Evolutionary conservation across 202 grass and related monocot genomes (phyloP).

Genomic region (Digitaria exilis): DNA sequence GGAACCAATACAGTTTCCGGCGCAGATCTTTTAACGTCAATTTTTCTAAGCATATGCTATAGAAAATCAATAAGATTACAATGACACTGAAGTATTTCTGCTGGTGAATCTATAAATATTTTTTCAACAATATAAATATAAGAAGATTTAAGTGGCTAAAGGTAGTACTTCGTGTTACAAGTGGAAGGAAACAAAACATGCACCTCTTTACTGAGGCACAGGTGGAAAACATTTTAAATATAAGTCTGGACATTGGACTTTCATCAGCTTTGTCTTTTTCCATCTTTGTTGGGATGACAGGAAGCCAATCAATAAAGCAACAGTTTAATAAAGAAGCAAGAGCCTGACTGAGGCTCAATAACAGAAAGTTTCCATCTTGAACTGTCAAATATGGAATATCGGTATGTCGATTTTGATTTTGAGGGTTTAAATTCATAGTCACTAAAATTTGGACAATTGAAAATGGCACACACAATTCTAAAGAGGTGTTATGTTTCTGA

Average conservation of each 20-base stretch:
- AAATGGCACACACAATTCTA: conserved; percentile 5
- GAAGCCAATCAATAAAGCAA: not conserved
- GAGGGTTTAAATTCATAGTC: conserved; percentile 8
- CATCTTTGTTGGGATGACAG: not conserved
- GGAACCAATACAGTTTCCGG: not conserved
- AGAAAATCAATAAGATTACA: not conserved
- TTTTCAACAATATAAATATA: not conserved
- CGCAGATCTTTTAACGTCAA: not conserved
- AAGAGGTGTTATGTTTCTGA: conserved; percentile 1
- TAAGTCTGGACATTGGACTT: not conserved
- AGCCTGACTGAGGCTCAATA: not conserved
- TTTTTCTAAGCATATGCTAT: not conserved
- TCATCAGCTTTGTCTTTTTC: not conserved
- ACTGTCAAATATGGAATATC: not conserved
- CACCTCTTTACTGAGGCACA: not conserved
- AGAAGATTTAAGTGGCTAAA: not conserved
- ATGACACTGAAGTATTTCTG: not conserved
- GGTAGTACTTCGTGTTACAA: not conserved
- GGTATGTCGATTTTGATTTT: conserved; percentile 24
- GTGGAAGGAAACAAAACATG: not conserved
- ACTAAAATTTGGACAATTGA: not conserved
- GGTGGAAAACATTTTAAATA: conserved; percentile 21
- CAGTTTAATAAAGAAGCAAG: not conserved
- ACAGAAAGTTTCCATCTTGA: conserved; percentile 4
- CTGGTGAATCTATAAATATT: not conserved